These are phyloP conservation scores for Candida parachauliodes DNA, from an alignment of 805 yeast species.

Conservation along the genomic window DNA sequence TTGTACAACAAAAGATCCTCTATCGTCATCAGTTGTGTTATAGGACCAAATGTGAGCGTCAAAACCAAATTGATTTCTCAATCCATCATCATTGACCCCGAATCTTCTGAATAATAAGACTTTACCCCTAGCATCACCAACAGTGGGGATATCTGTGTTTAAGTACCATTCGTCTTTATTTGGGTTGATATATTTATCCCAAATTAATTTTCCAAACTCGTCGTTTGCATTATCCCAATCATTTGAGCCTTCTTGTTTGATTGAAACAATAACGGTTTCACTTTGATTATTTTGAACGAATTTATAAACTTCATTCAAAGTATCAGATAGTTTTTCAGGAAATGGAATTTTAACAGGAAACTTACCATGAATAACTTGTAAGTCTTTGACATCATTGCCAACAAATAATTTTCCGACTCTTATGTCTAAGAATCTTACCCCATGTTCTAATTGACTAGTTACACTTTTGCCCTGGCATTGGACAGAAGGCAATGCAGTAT, in stretches of 20 bases:
- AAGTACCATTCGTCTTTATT: slow-evolving; percentile 59
- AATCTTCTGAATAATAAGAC: slow-evolving; percentile 65
- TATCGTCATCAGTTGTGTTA: slow-evolving; percentile 63
- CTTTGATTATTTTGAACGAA: slow-evolving; percentile 50
- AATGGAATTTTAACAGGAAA: slow-evolving; percentile 67
- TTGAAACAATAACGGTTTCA: slow-evolving; percentile 63
- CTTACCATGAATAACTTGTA: slow-evolving; percentile 70
- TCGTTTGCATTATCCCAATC: slow-evolving; percentile 60
- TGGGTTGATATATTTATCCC: slow-evolving; percentile 52
- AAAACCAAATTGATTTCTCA: slow-evolving; percentile 51
- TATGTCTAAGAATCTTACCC: slow-evolving; percentile 73
- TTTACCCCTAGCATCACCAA: slow-evolving; percentile 67
- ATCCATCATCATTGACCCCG: slow-evolving; percentile 50
- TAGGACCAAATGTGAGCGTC: slow-evolving; percentile 66
- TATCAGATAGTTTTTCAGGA: slow-evolving; percentile 49
- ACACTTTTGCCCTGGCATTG: slow-evolving; percentile 68
- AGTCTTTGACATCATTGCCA: slow-evolving; percentile 45
- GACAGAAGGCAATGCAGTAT: slow-evolving; percentile 69
- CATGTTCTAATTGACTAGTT: slow-evolving; percentile 60
- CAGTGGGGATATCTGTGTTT: slow-evolving; percentile 49
- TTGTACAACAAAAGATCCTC: slow-evolving; percentile 62
- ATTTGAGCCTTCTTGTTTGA: slow-evolving; percentile 72
- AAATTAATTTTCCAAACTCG: slow-evolving; percentile 61
- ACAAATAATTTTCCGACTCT: slow-evolving; percentile 59
- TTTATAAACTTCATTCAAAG: slow-evolving; percentile 54